Evolutionary conservation across 768 basidiomycete genomes (phyloP).

Genomic region (Mrakia frigida): DNA sequence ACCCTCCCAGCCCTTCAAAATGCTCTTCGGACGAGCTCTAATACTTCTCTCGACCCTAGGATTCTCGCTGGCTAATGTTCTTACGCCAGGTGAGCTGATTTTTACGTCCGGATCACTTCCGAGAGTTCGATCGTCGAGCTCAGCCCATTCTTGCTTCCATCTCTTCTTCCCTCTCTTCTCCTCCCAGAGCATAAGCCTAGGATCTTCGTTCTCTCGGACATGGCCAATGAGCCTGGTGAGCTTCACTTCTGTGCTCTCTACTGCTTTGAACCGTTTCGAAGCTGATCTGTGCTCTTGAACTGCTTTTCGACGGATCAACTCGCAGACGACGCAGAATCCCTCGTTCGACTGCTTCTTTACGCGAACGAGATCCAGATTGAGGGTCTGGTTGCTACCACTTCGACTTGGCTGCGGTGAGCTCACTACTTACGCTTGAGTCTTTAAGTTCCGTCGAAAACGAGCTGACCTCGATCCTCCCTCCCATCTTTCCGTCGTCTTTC

Average conservation of each 20-base stretch:
- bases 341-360: conserved; percentile 10
- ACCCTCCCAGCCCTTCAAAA: neutral
- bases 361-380: conserved; percentile 18
- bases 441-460: neutral
- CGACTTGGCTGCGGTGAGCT: conserved; percentile 10
- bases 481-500: neutral
- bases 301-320: too few relatives aligned
- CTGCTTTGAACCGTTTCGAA: neutral
- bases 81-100: neutral
- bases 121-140: neutral
- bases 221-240: conserved; percentile 16
- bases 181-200: conserved; percentile 17
- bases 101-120: neutral
- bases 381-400: conserved; percentile 2
- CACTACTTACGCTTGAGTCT: neutral
- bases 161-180: neutral
- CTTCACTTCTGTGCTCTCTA: neutral
- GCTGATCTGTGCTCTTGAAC: neutral
- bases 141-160: neutral
- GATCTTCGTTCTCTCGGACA: conserved; percentile 14
- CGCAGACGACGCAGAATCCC: neutral
- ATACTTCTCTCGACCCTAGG: neutral
- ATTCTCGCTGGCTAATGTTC: neutral
- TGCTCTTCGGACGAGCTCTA: neutral
- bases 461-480: too few relatives aligned